Base-by-base conservation (phyloP, 148 eudicot genomes). In the Spergularia marina region DNA sequence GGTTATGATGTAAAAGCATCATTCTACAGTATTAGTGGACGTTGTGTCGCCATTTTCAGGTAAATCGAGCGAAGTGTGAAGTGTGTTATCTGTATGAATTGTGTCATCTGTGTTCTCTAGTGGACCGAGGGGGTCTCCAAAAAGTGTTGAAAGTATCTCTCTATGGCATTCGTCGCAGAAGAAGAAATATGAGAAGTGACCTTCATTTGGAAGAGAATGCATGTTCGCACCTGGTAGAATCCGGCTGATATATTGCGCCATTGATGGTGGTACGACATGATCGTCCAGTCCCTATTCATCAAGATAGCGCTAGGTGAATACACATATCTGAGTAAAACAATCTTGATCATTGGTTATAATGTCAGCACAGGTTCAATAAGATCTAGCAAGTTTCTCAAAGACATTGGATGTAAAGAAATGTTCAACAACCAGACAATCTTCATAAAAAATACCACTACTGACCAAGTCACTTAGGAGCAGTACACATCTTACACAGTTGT, bases 181-280 rank as follows among this genome's bases (percentile, higher is more conserved):
- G 79, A 79, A 86, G 87, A 88, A 87, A 77, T 85, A 91, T 15
- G 98, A 91, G 78, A 91, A 94, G 84, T 94, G 98, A 25, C 98
- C 96, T 76, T 91, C 93, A 57, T 77, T 80, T 49, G 88, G 91
- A 63, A 91, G 91, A 68, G 69, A 82, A 83, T 86, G 97, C 75
- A 94, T 74, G 25, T 69, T 58, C 2, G 86, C 89, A 34, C 64
- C 79, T 15, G 95, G 93, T 77, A 94, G 86, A 59, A 87, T 74
- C 68, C 98, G 88, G 10, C 84, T 76, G 44, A 94, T 78, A 65
- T 84, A 94, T 39, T 89, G 89, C 2, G 89, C 82, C 93, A 94
- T 85, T 55, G 93, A 83, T 75, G 97, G 83, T 5, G 97, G 97
- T 69, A 89, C 91, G 56, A 91, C 91, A 68, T 21, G 76, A 79